Base-by-base conservation (phyloP, 148 eudicot genomes). In the Nyssa sinensis region DNA sequence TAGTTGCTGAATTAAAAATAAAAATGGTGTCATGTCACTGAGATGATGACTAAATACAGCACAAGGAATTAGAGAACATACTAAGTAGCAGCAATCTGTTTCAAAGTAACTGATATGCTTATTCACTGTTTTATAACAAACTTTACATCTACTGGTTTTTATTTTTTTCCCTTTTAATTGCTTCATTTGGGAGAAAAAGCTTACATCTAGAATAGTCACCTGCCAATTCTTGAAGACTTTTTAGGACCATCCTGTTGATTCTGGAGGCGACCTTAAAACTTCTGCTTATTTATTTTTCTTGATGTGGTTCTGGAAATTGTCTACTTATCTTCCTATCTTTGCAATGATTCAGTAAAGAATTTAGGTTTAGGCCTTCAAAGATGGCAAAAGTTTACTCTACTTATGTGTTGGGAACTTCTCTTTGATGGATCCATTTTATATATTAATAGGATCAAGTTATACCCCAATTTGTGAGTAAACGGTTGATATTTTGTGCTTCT, bases 291-390 rank as follows among this genome's bases (percentile, higher is more conserved):
- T 19, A n/a, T 64, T 14, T 64, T 33, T 34, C 2, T 8, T 33
- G 25, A 64, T 16, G 28, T 64, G 67, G 28, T n/a, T 66, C 7
- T 66, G 23, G 24, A 62, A 66, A 35, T 66, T 66, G 29, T 66
- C 51, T 37, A 10, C 37, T 66, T 17, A 66, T 66, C 27, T 66
- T 66, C 39, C 51, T 37, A 2, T 29, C 39, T 66, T n/a, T 17
- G 44, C 44, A 39, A 39, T 39, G 44, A 39, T 39, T 39, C 7
- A 23, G 3, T 61, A 33, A 61, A 14, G 64, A 61, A 14, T 61
- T 29, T 28, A 16, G 33, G 14, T 28, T 27, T 27, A 29, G 63
- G 17, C 33, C 33, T 61, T 29, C 6, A 21, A 61, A 25, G n/a
- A 24, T 59, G 11, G 44, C 44, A 39, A 55, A 55, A 17, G 60